A percentile compares a stretch with the other conserved stretches of the same genome.
phyloP scores from a whole-genome alignment of 139 green algal species.

The Microglena sp. region DNA sequence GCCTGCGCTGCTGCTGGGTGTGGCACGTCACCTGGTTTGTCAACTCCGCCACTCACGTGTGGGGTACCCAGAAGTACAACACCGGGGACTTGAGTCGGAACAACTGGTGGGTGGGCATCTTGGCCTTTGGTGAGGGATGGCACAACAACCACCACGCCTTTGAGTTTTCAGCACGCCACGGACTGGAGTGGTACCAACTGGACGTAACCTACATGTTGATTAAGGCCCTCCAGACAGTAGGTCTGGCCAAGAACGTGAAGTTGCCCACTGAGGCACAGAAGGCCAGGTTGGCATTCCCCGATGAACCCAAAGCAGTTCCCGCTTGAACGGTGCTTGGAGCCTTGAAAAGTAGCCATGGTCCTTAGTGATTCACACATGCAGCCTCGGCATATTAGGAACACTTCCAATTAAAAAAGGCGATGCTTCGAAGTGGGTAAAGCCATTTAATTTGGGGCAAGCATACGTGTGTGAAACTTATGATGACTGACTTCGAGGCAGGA shows the following conservation, averaged over 20 bases:
- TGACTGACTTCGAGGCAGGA: too few relatives aligned
- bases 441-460: too few relatives aligned
- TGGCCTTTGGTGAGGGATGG: conserved; percentile 61
- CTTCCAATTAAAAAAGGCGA: too few relatives aligned
- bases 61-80: conserved; percentile 33
- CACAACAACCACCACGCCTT: conserved; percentile 66
- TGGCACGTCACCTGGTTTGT: conserved; percentile 54
- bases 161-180: conserved; percentile 53
- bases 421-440: too few relatives aligned
- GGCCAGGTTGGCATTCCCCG: background rate
- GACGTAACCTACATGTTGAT: conserved; percentile 74
- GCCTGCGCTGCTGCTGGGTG: conserved; percentile 30
- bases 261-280: conserved; percentile 9
- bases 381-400: too few relatives aligned
- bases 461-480: too few relatives aligned
- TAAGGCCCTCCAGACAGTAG: conserved; percentile 13
- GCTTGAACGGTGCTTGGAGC: background rate
- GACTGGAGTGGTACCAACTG: conserved; percentile 65
- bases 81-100: conserved; percentile 34
- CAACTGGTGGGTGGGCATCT: conserved; percentile 44
- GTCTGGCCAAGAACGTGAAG: conserved; percentile 23
- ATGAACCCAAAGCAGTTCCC: too few relatives aligned
- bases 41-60: conserved; percentile 67
- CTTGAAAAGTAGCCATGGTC: too few relatives aligned
- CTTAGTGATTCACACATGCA: too few relatives aligned